Evolutionary conservation across 2,329 filamentous ascomycete genomes (phyloP), one percentile per base, ranked within the genome.

Genomic region (Fusarium devonianum): DNA sequence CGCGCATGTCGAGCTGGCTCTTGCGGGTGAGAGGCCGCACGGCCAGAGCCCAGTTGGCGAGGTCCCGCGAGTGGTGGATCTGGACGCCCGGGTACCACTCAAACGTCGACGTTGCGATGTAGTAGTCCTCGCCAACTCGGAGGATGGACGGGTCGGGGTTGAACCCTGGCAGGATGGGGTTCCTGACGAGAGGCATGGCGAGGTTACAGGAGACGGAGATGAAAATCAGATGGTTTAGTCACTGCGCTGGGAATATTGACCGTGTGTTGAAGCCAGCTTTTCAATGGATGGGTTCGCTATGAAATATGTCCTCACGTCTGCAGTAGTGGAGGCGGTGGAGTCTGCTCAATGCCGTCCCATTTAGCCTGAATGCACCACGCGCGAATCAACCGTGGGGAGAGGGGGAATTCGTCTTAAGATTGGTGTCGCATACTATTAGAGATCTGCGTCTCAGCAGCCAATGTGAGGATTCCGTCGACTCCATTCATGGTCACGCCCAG

Each of bases 151-250:
- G 80, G 67, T 83, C 80, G 28, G 80, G 70, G 62, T 83, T 80
- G 69, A 82, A 83, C 22, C 80, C 80, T 12, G 80, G 79, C 16
- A 83, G 74, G 59, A 83, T 81, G 8, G 80, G 80, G 52, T 83
- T 84, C 48, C 73, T 73, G 26, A 81, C 65, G 9, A 68, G 69
- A 29, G 75, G 78, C 80, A 79, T 82, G 12, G 36, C 43, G 52
- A 8, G n/a, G n/a, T n/a, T n/a, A 1, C 5, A 36, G 13, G 8
- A n/a, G 13, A 9, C 28, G 32, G 4, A n/a, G 8, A 25, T 26
- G 19, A 35, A 2, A 12, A 11, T 19, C 23, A n/a, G n/a, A n/a
- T n/a, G n/a, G n/a, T n/a, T n/a, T n/a, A n/a, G n/a, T n/a, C n/a
- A n/a, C n/a, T n/a, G n/a, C n/a, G n/a, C n/a, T n/a, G n/a, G n/a